Conservation (phyloP, 208 protist genomes). For the Trypanosoma mega region DNA sequence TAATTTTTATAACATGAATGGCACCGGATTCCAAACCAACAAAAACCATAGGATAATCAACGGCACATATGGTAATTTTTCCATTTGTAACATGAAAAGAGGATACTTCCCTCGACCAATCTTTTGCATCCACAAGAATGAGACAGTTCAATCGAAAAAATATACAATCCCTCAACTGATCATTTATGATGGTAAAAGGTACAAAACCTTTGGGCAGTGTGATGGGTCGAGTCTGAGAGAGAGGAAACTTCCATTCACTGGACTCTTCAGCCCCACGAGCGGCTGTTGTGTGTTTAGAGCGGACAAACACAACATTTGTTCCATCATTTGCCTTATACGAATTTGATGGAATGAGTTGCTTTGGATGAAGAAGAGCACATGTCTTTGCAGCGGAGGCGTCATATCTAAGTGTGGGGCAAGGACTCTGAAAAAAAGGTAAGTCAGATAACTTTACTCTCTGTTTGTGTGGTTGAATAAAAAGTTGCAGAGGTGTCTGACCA, state of each 20-base stretch:
- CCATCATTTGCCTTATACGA: conserved; percentile 3
- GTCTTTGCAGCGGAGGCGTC: conserved; percentile 11
- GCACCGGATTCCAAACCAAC: conserved; percentile 32
- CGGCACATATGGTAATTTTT: conserved; percentile 15
- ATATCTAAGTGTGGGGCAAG: conserved; percentile 32
- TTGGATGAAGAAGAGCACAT: conserved; percentile 26
- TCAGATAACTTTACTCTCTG: conserved; percentile 18
- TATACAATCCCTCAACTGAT: conserved; percentile 28
- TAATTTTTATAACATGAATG: conserved; percentile 27
- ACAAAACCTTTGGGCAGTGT: conserved; percentile 20
- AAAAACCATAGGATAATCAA: conserved; percentile 25
- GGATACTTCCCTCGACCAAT: conserved; percentile 21
- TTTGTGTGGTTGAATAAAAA: conserved; percentile 56
- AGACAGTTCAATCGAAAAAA: conserved; percentile 18
- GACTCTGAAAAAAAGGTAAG: conserved; percentile 16
- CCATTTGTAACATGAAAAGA: conserved; percentile 21
- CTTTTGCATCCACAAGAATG: conserved; percentile 28
- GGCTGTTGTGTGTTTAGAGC: conserved; percentile 6
- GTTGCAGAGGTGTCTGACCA: conserved; percentile 89
- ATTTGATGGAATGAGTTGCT: conserved; percentile 11
- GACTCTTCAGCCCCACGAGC: conserved; percentile 18
- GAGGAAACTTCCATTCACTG: conserved; percentile 23
- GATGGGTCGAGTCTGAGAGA: conserved; percentile 10
- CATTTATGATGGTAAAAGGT: conserved; percentile 27
- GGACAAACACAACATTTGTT: conserved; percentile 26